phyloP scores from a whole-genome alignment of 768 basidiomycete genomes.

The Naganishia antarctica region DNA sequence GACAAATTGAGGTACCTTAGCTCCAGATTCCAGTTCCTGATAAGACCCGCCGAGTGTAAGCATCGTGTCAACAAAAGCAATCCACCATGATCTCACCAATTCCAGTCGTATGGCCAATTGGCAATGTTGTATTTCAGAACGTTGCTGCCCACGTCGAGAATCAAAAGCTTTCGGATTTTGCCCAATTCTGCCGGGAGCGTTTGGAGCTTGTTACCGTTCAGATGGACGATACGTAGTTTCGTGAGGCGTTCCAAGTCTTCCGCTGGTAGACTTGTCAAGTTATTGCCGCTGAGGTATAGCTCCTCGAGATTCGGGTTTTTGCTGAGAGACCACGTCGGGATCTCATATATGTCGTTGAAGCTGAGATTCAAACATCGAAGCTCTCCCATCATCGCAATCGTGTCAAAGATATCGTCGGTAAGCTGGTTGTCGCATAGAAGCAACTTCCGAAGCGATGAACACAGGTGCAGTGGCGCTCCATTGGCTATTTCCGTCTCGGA shows the following conservation, averaged over 20 bases:
- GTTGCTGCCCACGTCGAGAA: constrained; percentile 91
- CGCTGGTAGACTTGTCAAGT: constrained; percentile 77
- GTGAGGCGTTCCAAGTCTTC: constrained; percentile 75
- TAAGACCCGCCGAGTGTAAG: constrained; percentile 54
- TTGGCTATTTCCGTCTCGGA: not conserved
- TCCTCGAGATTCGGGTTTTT: constrained; percentile 68
- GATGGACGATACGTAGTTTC: constrained; percentile 66
- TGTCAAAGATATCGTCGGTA: constrained; percentile 70
- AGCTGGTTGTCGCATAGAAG: constrained; percentile 87
- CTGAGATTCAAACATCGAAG: constrained; percentile 81
- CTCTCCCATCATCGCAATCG: constrained; percentile 68
- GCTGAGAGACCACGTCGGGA: constrained; percentile 71
- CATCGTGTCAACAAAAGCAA: not conserved
- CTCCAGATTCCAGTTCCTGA: constrained; percentile 77
- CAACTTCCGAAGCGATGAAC: constrained; percentile 66
- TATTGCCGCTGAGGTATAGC: constrained; percentile 92
- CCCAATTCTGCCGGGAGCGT: constrained; percentile 86
- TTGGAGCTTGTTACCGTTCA: constrained; percentile 91
- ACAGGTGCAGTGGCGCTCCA: constrained; percentile 55
- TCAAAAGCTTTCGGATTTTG: constrained; percentile 69
- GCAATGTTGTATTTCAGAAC: constrained; percentile 92
- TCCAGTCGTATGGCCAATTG: constrained; percentile 99
- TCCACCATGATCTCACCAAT: constrained; percentile 64
- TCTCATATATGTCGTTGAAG: constrained; percentile 88
- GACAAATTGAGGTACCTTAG: constrained; percentile 92